Evolutionary conservation across 75 land plant species (phyloP), one percentile per base, ranked within the genome.

Genomic region (Picea glauca): DNA sequence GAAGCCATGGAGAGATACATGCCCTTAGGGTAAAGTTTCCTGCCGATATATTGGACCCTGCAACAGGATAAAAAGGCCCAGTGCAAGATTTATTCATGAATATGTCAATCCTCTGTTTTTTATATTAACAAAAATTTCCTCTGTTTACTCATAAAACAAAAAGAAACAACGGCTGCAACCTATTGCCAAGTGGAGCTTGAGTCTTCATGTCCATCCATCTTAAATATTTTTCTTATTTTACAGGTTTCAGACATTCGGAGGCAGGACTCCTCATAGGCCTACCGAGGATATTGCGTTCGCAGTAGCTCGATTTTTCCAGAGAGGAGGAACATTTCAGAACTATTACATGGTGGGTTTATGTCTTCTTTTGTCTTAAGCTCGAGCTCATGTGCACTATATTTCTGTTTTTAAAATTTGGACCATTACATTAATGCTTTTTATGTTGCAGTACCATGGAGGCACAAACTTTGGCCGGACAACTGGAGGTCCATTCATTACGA

Each of bases 221-320:
- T 40, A 72, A 23, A 26, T 81, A 14, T 11, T 58, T 14, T 14
- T 74, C 11, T 58, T 11, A 18, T 17, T 54, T 70, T 63, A 50
- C 59, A 92, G 99, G 99, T 97, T 88, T 81, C 85, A 80, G 30
- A 62, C 86, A 57, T 97, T 87, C 73, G 99, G 99, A 43, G 94
- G 87, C 20, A 54, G 83, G 56, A 77, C 78, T 23, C 99, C 99
- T 11, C 86, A 90, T 64, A 96, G 99, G 80, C 93, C 99, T 30
- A 90, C 83, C 38, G 94, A 97, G 79, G 99, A 97, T 81, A 72
- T 95, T 83, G 99, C 99, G 72, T 97, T 90, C 84, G 91, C 99
- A 9, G 96, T 95, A n/a, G 98, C 98, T 17, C 91, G 99, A 2
- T 97, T 97, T 83, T 97, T 83, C 85, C 94, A 97, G 81, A 88